phyloP scores from a whole-genome alignment of 2,329 filamentous ascomycete species.

The Orbilia oligospora region DNA sequence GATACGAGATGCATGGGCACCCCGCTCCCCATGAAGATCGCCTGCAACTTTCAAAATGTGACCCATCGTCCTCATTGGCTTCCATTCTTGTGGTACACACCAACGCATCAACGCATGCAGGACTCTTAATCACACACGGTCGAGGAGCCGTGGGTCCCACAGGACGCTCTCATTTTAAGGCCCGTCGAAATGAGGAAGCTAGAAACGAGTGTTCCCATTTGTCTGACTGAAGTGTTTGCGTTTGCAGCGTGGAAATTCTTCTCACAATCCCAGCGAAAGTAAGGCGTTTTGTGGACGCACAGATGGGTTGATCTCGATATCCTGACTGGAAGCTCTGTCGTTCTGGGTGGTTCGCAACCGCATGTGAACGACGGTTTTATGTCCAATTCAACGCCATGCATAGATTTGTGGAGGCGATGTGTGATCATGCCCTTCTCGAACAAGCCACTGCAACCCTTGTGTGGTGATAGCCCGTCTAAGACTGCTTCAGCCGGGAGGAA shows the following conservation, averaged over 20 bases:
- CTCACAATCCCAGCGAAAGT: constrained; percentile 31
- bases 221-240: not conserved
- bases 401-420: constrained; percentile 27
- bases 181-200: constrained; percentile 34
- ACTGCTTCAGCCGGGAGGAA: constrained; percentile 29
- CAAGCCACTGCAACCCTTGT: constrained; percentile 28
- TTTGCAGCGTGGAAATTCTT: constrained; percentile 27
- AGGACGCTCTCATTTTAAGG: constrained; percentile 21
- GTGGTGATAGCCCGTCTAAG: constrained; percentile 14
- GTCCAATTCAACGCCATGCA: constrained; percentile 39
- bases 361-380: constrained; percentile 50
- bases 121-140: constrained; percentile 51
- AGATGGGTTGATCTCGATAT: not conserved
- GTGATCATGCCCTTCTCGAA: constrained; percentile 28
- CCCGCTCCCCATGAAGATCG: constrained; percentile 54
- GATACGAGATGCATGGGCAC: constrained; percentile 50
- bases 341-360: constrained; percentile 14
- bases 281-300: constrained; percentile 32
- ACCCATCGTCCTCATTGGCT: constrained; percentile 48
- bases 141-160: constrained; percentile 41
- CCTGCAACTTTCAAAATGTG: constrained; percentile 45
- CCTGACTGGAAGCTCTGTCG: constrained; percentile 19
- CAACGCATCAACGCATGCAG: constrained; percentile 56
- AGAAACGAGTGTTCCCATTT: constrained; percentile 29
- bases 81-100: constrained; percentile 38